Percentiles rank a stretch among this genome's conserved stretches.
Evolutionary conservation across 805 yeast genomes (phyloP).

Genomic region (Wickerhamiella domercqiae): DNA sequence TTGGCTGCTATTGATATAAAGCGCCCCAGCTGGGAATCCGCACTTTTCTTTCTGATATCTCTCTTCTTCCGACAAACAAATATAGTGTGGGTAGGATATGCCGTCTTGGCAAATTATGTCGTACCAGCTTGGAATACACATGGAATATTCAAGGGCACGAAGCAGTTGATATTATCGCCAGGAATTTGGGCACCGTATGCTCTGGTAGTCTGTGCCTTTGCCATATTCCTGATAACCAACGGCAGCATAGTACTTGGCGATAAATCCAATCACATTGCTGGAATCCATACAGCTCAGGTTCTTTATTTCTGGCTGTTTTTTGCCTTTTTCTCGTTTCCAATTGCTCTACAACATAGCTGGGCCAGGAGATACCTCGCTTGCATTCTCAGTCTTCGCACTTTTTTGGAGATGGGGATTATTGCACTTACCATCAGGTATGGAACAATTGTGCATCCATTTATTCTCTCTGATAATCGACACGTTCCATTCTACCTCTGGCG

Average conservation of each 20-base stretch:
- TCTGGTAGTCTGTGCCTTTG: slow-evolving; percentile 33
- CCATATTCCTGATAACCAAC: slow-evolving; percentile 43
- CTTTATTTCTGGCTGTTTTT: slow-evolving; percentile 62
- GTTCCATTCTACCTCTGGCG: slow-evolving; percentile 77
- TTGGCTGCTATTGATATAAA: slow-evolving; percentile 18
- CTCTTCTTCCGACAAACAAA: slow-evolving; percentile 81
- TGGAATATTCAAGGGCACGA: neutral
- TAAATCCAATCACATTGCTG: slow-evolving; percentile 63
- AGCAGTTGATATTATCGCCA: neutral
- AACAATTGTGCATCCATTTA: slow-evolving; percentile 75
- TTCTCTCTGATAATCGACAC: slow-evolving; percentile 89
- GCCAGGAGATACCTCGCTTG: slow-evolving; percentile 4
- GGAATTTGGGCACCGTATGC: slow-evolving; percentile 8
- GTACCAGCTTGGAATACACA: neutral
- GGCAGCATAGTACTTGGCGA: slow-evolving; percentile 76
- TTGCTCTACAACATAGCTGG: slow-evolving; percentile 44
- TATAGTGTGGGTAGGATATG: slow-evolving; percentile 65
- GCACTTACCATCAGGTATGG: slow-evolving; percentile 10
- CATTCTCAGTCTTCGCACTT: too few relatives aligned
- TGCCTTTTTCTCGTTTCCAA: slow-evolving; percentile 52
- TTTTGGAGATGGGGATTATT: slow-evolving; percentile 11
- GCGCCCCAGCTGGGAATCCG: slow-evolving; percentile 31
- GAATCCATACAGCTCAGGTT: slow-evolving; percentile 62
- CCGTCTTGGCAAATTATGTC: slow-evolving; percentile 18
- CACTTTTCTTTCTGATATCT: slow-evolving; percentile 40